These are phyloP conservation scores for Aspergillus sparsus DNA, from an alignment of 495 filamentous ascomycete species.

Conservation along the genomic window DNA sequence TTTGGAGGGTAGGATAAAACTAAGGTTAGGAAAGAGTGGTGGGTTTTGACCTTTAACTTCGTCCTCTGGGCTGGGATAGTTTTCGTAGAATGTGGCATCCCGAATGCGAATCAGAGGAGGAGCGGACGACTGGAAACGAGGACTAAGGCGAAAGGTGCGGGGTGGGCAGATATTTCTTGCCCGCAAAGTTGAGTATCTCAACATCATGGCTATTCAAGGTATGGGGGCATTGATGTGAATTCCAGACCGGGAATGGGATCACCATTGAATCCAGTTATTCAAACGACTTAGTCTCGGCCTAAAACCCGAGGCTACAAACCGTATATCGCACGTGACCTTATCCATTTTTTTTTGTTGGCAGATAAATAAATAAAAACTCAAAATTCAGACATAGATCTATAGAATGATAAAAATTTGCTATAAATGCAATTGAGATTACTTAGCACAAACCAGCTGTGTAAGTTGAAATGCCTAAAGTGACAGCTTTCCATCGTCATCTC, in stretches of 20 bases:
- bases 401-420: no score
- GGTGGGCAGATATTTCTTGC: slow-evolving; percentile 11
- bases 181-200: slow-evolving; percentile 11
- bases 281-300: slow-evolving; percentile 14
- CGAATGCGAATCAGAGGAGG: slow-evolving; percentile 69
- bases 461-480: no score
- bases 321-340: no score
- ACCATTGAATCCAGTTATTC: background rate
- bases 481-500: no score
- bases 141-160: slow-evolving; percentile 4
- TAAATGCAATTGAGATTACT: no score
- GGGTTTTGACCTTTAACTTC: slow-evolving; percentile 41
- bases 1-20: slow-evolving; percentile 62
- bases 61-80: slow-evolving; percentile 60
- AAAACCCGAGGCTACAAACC: slow-evolving; percentile 5
- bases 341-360: no score
- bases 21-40: slow-evolving; percentile 67
- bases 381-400: no score
- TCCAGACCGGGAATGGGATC: background rate
- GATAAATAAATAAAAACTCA: no score
- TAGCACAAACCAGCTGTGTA: no score
- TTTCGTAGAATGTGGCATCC: slow-evolving; percentile 78
- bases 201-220: slow-evolving; percentile 1
- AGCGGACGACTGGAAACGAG: slow-evolving; percentile 21
- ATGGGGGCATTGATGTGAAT: background rate